Percentiles rank a stretch among this genome's conserved stretches.
These are phyloP conservation scores for Pythium vanterpoolii DNA, from an alignment of 352 stramenopile genomes.

Conservation along the genomic window DNA sequence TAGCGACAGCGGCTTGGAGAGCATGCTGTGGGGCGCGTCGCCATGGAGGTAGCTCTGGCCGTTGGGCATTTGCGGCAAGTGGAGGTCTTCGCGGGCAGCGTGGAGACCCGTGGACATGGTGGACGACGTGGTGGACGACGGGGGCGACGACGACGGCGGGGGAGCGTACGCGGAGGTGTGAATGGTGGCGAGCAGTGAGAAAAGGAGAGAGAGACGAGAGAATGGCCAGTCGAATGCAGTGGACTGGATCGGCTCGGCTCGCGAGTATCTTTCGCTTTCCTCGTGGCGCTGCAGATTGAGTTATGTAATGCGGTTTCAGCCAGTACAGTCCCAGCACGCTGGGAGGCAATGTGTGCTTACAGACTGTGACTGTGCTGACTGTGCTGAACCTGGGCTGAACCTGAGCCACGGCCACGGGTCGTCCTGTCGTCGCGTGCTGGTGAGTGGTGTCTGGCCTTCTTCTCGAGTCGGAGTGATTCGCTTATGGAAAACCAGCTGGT, in stretches of 20 bases:
- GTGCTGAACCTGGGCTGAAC: too few relatives aligned
- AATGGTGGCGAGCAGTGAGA: conserved; percentile 12
- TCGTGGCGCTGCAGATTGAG: conserved; percentile 38
- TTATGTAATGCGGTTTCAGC: conserved; percentile 63
- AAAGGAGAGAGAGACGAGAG: neutral
- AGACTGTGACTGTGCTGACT: too few relatives aligned
- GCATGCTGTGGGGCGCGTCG: conserved; percentile 26
- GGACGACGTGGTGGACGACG: neutral
- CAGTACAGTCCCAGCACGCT: neutral
- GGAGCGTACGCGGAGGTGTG: conserved; percentile 3
- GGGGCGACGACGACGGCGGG: neutral
- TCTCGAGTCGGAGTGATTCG: conserved; percentile 17
- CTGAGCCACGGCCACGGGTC: neutral
- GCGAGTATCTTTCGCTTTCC: conserved; percentile 7
- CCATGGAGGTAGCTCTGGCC: conserved; percentile 33
- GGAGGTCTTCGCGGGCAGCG: conserved; percentile 66
- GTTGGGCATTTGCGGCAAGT: conserved; percentile 41
- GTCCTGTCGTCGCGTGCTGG: conserved; percentile 23
- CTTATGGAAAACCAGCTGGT: conserved; percentile 20
- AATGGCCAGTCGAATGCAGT: neutral
- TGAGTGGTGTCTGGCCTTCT: conserved; percentile 6
- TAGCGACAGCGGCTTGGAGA: conserved; percentile 73
- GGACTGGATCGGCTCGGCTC: conserved; percentile 12
- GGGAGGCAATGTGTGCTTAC: too few relatives aligned
- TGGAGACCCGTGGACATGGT: conserved; percentile 71